These are phyloP conservation scores for Zoysia pacifica DNA, from an alignment of 176 grass and related monocot genomes.

Conservation along the genomic window DNA sequence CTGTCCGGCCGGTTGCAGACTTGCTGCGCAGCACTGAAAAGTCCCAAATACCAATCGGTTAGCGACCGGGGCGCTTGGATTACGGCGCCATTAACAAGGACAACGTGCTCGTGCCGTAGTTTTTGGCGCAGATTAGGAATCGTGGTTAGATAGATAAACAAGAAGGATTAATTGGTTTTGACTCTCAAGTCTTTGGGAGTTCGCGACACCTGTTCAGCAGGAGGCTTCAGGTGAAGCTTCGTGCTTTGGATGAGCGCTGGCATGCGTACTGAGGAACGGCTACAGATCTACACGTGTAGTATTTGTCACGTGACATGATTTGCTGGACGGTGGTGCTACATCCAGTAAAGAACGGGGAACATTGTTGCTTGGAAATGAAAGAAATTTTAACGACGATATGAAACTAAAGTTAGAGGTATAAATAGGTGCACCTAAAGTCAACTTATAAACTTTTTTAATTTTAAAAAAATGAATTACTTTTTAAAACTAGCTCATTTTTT, in stretches of 20 bases:
- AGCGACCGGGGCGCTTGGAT: neutral
- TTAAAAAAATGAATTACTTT: no score
- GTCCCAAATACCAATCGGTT: conserved; percentile 19
- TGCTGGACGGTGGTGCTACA: no score
- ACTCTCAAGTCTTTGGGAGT: neutral
- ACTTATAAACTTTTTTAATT: no score
- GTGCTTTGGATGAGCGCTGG: neutral
- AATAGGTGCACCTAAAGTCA: no score
- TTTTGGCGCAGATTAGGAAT: conserved; percentile 25
- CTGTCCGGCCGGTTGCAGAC: neutral
- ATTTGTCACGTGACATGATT: no score
- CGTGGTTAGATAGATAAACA: conserved; percentile 15
- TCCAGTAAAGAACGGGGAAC: no score
- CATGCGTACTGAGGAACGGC: neutral
- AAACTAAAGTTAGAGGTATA: no score
- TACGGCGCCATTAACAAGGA: conserved; percentile 4
- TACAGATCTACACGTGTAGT: no score
- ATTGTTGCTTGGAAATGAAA: no score
- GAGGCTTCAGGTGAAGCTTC: conserved; percentile 42
- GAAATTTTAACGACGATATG: no score
- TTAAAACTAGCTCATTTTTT: no score
- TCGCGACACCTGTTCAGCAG: neutral
- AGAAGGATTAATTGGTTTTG: neutral
- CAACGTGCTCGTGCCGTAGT: neutral
- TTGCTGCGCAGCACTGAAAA: neutral